Evolutionary conservation across 176 grass and related monocot species (phyloP), one percentile per base, ranked within the genome.

Genomic region (Areca catechu): DNA sequence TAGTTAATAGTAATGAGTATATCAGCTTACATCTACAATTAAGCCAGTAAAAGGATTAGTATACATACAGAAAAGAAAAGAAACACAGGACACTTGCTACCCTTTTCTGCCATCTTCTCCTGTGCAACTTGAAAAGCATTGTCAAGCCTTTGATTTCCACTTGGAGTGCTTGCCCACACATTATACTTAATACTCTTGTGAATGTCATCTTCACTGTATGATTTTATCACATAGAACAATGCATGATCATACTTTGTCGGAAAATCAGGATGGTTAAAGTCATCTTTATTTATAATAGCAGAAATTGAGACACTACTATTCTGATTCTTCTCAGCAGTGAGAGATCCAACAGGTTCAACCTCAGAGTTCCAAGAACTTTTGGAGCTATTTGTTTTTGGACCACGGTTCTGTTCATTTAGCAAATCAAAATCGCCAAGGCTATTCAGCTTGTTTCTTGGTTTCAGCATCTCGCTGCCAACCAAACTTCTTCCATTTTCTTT

Each of bases 121-220:
- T 77, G 82, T 80, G 85, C 82, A 55, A 78, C 57, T 75, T 73
- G 85, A 62, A 83, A 95, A 25, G 82, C 90, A 81, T 61, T 80
- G 58, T 95, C 85, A 80, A 95, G 90, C 70, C 90, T 89, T 75
- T 80, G 89, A 57, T 95, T 95, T 64, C 90, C 90, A 70, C 86
- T 95, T 49, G 90, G 85, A 56, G 85, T 95, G 66, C 90, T 95
- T 72, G 85, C 79, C 90, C 90, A 89, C 53, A 95, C 90, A 86
- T 83, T 89, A 66, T 89, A 95, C 62, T 95, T 86, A 62, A 95
- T 86, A 70, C 90, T 95, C 67, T 86, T 95, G 81, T 95, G 90
- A 65, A 95, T 77, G 80, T 95, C 90, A 76, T 95, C 90, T 74
- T 95, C 90, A 4, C 90, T 95, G 49, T 95, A 95, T 68, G 90